Percentiles rank a stretch among this genome's conserved stretches.
These are phyloP conservation scores for Backusella circina DNA, from an alignment of 192 early-diverging fungal genomes.

Conservation along the genomic window DNA sequence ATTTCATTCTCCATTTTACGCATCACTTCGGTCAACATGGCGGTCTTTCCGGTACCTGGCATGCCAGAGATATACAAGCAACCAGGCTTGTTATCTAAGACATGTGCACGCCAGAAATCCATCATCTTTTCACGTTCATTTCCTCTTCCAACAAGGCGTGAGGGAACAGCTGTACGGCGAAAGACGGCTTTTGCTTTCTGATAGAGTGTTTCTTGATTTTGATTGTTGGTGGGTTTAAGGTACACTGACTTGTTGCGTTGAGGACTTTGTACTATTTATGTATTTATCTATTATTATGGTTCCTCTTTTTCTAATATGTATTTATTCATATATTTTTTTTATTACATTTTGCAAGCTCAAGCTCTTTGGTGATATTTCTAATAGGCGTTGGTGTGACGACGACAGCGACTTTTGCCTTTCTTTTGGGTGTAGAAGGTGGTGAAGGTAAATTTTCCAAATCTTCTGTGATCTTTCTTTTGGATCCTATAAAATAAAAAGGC, in stretches of 20 bases:
- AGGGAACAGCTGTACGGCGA: constrained; percentile 53
- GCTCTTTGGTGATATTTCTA: constrained; percentile 15
- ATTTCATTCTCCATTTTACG: constrained; percentile 36
- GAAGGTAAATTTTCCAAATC: constrained; percentile 8
- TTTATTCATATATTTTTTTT: not conserved
- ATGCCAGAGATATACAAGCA: constrained; percentile 86
- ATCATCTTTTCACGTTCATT: constrained; percentile 49
- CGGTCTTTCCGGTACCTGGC: constrained; percentile 96
- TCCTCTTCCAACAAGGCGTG: constrained; percentile 62
- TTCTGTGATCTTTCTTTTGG: constrained; percentile 3
- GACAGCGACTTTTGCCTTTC: not conserved
- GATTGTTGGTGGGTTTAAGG: not conserved
- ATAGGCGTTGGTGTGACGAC: not conserved
- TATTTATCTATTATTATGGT: not conserved
- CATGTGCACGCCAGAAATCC: constrained; percentile 51
- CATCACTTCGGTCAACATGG: constrained; percentile 63
- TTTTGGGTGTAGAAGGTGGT: constrained; percentile 10
- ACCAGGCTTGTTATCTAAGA: constrained; percentile 46
- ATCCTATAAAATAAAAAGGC: not conserved
- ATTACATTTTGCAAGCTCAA: constrained; percentile 10
- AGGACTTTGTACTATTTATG: not conserved
- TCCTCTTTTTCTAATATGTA: not conserved
- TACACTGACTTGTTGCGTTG: not conserved
- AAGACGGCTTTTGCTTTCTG: constrained; percentile 42
- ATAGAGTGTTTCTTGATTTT: not conserved